Evolutionary conservation across 2,329 filamentous ascomycete species (phyloP).

Genomic region (Cercospora zeina): DNA sequence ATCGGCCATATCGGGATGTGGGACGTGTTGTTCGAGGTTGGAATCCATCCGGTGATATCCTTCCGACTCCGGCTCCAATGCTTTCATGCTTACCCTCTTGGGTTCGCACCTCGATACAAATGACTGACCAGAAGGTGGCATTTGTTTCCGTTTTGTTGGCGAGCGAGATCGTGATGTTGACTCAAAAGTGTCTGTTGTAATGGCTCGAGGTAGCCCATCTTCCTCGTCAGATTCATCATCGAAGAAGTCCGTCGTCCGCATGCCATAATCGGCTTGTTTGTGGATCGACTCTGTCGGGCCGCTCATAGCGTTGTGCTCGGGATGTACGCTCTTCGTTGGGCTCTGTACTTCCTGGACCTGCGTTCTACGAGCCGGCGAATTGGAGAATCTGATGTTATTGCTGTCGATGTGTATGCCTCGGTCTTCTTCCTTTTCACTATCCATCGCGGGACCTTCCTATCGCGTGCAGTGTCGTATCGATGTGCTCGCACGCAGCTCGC

Average conservation of each 20-base stretch:
- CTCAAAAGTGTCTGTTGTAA: constrained; percentile 6
- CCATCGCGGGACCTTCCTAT: constrained; percentile 14
- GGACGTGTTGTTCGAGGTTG: constrained; percentile 17
- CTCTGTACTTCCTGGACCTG: constrained; percentile 38
- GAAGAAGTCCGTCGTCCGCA: constrained; percentile 42
- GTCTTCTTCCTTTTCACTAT: background rate
- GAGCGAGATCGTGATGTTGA: constrained; percentile 23
- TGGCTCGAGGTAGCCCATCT: constrained; percentile 13
- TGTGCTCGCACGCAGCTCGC: constrained; percentile 15
- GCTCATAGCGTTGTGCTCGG: constrained; percentile 29
- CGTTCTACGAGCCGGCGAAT: constrained; percentile 40
- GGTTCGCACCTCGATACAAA: constrained; percentile 30
- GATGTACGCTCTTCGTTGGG: constrained; percentile 41
- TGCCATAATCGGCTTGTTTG: constrained; percentile 36
- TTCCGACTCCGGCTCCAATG: constrained; percentile 26
- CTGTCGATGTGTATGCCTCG: constrained; percentile 17
- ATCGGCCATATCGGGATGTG: background rate
- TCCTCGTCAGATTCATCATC: constrained; percentile 34
- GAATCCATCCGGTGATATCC: constrained; percentile 36
- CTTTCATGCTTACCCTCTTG: constrained; percentile 25
- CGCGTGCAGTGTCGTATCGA: constrained; percentile 10
- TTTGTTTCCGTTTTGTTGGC: constrained; percentile 28
- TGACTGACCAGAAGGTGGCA: constrained; percentile 23
- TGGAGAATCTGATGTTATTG: constrained; percentile 33
- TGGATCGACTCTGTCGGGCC: constrained; percentile 36